phyloP scores from a whole-genome alignment of 2,329 filamentous ascomycete genomes.

The Talaromyces sp. region DNA sequence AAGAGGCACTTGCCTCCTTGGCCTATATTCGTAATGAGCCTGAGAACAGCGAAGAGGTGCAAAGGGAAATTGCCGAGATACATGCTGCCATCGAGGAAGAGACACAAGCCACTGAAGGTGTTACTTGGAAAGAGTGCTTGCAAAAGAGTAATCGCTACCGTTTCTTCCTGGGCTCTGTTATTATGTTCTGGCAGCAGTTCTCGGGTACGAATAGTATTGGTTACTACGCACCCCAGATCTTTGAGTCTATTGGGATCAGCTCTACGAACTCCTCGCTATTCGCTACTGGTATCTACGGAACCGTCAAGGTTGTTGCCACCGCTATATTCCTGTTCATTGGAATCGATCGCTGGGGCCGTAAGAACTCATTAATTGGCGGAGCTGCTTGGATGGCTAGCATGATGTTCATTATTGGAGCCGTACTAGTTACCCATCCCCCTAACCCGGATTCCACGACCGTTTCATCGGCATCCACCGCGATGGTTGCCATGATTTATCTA shows the following conservation, averaged over 20 bases:
- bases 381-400: slow-evolving; percentile 39
- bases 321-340: slow-evolving; percentile 40
- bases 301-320: slow-evolving; percentile 42
- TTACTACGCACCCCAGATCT: slow-evolving; percentile 45
- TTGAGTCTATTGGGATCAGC: slow-evolving; percentile 39
- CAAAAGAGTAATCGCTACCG: slow-evolving; percentile 42
- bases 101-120: slow-evolving; percentile 41
- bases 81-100: slow-evolving; percentile 47
- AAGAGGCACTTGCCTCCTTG: slow-evolving; percentile 46
- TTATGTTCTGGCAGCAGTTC: slow-evolving; percentile 48
- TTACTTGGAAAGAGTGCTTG: slow-evolving; percentile 46
- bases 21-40: slow-evolving; percentile 41
- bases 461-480: slow-evolving; percentile 36
- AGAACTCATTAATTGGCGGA: slow-evolving; percentile 38
- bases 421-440: slow-evolving; percentile 37
- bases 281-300: slow-evolving; percentile 43
- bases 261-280: slow-evolving; percentile 38
- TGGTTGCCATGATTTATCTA: slow-evolving; percentile 55
- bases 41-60: slow-evolving; percentile 27
- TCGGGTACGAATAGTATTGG: slow-evolving; percentile 44
- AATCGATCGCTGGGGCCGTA: slow-evolving; percentile 43
- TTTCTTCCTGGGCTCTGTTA: slow-evolving; percentile 37
- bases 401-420: slow-evolving; percentile 44
- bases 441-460: slow-evolving; percentile 27
- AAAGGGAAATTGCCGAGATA: slow-evolving; percentile 43